phyloP scores from a whole-genome alignment of 2,329 filamentous ascomycete species.

The Sporothrix globosa region DNA sequence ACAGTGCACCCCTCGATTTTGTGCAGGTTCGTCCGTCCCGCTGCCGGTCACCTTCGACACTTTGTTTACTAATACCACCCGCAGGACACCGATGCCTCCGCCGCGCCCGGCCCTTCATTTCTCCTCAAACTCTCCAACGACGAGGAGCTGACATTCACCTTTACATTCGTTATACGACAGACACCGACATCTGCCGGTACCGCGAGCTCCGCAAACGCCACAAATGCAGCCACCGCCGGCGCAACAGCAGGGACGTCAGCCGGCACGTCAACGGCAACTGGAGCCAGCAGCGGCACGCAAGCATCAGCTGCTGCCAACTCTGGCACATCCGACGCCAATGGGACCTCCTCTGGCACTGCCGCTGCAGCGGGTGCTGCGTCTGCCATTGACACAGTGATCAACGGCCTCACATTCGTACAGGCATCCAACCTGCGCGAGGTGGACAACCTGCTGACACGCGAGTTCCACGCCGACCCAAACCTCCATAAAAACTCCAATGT shows the following conservation, averaged over 20 bases:
- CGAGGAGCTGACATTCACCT: slow-evolving; percentile 90
- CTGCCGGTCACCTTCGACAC: background rate
- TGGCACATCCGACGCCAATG: slow-evolving; percentile 52
- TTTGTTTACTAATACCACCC: background rate
- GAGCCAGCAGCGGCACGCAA: slow-evolving; percentile 31
- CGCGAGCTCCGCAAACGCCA: background rate
- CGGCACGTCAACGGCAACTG: slow-evolving; percentile 13
- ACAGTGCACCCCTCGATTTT: slow-evolving; percentile 81
- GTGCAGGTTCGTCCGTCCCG: slow-evolving; percentile 69
- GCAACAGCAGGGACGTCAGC: slow-evolving; percentile 31
- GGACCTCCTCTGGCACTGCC: slow-evolving; percentile 44
- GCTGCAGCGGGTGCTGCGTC: slow-evolving; percentile 38
- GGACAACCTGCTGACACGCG: slow-evolving; percentile 89
- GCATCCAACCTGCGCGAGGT: slow-evolving; percentile 84
- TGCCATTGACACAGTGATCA: slow-evolving; percentile 73
- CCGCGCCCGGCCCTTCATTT: slow-evolving; percentile 66
- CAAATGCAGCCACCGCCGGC: slow-evolving; percentile 9
- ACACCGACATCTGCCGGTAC: slow-evolving; percentile 39
- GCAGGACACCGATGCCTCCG: slow-evolving; percentile 74
- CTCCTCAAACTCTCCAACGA: slow-evolving; percentile 86
- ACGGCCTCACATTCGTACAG: slow-evolving; percentile 88
- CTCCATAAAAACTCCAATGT: slow-evolving; percentile 97
- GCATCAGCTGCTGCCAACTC: slow-evolving; percentile 18
- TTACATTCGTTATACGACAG: slow-evolving; percentile 80
- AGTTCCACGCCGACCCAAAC: slow-evolving; percentile 97